Conservation (phyloP, 768 basidiomycete species). For the Candolleomyces efflorescens region DNA sequence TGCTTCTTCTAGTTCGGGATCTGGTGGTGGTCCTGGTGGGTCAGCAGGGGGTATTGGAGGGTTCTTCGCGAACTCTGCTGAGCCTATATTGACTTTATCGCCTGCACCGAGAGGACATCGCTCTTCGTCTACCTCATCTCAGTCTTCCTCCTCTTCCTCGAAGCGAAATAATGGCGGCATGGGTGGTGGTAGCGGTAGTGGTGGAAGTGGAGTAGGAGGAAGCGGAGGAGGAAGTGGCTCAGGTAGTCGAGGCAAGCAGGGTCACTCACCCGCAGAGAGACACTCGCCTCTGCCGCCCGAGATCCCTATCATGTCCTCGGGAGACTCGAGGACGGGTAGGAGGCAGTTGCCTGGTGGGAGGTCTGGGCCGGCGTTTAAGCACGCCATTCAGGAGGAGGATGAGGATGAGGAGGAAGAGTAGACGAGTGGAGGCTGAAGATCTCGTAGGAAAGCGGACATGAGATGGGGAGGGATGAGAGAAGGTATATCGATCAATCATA, state of each 20-base stretch:
- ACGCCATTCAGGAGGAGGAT: slow-evolving; percentile 81
- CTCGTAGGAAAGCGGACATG: too few relatives aligned
- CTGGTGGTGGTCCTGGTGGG: too few relatives aligned
- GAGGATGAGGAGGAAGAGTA: slow-evolving; percentile 69
- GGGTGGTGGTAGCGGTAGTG: slow-evolving; percentile 14
- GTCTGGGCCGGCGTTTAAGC: slow-evolving; percentile 65
- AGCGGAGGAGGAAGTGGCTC: slow-evolving; percentile 12
- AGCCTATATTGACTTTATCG: slow-evolving; percentile 38
- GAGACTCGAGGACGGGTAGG: slow-evolving; percentile 50
- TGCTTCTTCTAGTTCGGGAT: slow-evolving; percentile 26
- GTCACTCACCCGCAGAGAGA: slow-evolving; percentile 59
- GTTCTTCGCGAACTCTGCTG: slow-evolving; percentile 25
- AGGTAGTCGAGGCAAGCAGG: slow-evolving; percentile 32
- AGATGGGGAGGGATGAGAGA: too few relatives aligned
- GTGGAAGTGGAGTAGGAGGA: slow-evolving; percentile 20
- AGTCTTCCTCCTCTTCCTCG: slow-evolving; percentile 9
- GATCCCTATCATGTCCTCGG: slow-evolving; percentile 1
- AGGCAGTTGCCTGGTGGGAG: slow-evolving; percentile 68
- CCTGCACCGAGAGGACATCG: slow-evolving; percentile 50
- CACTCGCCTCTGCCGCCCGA: slow-evolving; percentile 59
- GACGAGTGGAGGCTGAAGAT: too few relatives aligned
- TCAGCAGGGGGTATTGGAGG: slow-evolving; percentile 5
- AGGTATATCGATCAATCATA: too few relatives aligned
- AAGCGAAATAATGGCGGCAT: slow-evolving; percentile 20
- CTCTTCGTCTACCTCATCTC: slow-evolving; percentile 5